Percentiles rank a stretch among this genome's conserved stretches.
phyloP scores from a whole-genome alignment of 1,139 yeast species.

The Suhomyces kunorum region DNA sequence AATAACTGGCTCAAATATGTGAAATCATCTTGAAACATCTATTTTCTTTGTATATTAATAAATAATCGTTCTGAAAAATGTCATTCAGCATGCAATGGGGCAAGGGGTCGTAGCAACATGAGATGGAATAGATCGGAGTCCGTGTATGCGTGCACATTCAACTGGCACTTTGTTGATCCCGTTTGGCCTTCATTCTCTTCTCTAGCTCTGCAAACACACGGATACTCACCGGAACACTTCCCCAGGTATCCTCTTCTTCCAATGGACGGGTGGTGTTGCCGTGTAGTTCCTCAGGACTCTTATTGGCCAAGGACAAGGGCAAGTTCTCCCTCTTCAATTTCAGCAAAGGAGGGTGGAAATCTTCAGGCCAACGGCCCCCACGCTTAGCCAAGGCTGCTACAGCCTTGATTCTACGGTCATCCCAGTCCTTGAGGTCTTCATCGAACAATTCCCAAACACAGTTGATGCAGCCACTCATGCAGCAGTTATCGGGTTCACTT shows the following conservation, averaged over 20 bases:
- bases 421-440: slow-evolving; percentile 88
- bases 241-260: slow-evolving; percentile 52
- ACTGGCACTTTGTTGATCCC: slow-evolving; percentile 1
- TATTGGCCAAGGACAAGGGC: slow-evolving; percentile 29
- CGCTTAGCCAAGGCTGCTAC: slow-evolving; percentile 51
- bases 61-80: slow-evolving; percentile 2
- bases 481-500: slow-evolving; percentile 89
- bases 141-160: background rate
- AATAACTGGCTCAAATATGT: background rate
- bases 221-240: slow-evolving; percentile 71
- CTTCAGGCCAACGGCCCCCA: slow-evolving; percentile 74
- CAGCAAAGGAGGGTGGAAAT: slow-evolving; percentile 69
- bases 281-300: slow-evolving; percentile 15
- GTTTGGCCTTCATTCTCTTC: slow-evolving; percentile 54
- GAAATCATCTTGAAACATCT: slow-evolving; percentile 4
- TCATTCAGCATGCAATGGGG: slow-evolving; percentile 1
- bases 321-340: slow-evolving; percentile 34
- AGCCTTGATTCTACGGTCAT: slow-evolving; percentile 58
- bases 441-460: slow-evolving; percentile 95
- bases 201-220: slow-evolving; percentile 85
- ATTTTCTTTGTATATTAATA: slow-evolving; percentile 8
- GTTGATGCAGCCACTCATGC: slow-evolving; percentile 95
- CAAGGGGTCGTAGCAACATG: slow-evolving; percentile 1
- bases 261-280: slow-evolving; percentile 7
- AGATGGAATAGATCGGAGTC: background rate